Evolutionary conservation across 805 yeast species (phyloP).

Genomic region (Wickerhamiella sorbophila): DNA sequence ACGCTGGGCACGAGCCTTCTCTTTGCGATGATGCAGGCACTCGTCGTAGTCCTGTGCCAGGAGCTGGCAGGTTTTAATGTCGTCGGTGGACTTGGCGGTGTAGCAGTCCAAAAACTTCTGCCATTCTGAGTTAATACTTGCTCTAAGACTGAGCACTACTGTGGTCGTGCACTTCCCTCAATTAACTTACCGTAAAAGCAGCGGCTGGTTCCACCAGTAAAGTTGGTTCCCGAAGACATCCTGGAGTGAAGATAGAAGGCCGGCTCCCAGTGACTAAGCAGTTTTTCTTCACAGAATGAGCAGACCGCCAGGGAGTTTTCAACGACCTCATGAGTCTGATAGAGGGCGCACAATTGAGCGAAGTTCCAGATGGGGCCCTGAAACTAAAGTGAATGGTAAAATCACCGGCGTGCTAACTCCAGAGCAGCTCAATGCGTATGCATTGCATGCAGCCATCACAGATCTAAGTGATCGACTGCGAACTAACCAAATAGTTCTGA

Average conservation of each 20-base stretch:
- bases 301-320: not conserved
- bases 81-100: conserved; percentile 27
- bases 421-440: conserved; percentile 69
- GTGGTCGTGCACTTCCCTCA: too few relatives aligned
- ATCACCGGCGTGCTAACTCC: conserved; percentile 40
- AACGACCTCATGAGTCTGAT: not conserved
- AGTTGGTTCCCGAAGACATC: conserved; percentile 16
- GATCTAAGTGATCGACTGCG: conserved; percentile 56
- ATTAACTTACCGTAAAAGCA: conserved; percentile 30
- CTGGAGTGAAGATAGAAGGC: not conserved
- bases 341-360: not conserved
- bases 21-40: conserved; percentile 37
- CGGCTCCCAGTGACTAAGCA: conserved; percentile 1
- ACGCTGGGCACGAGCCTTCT: conserved; percentile 20
- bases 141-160: not conserved
- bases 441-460: conserved; percentile 52
- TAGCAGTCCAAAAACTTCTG: conserved; percentile 35
- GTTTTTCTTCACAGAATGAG: conserved; percentile 15
- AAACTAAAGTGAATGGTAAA: conserved; percentile 21
- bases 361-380: not conserved
- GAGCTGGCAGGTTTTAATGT: conserved; percentile 29
- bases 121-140: conserved; percentile 23
- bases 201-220: conserved; percentile 32
- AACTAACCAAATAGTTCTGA: conserved; percentile 35
- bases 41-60: conserved; percentile 35